Base-by-base conservation (phyloP, 352 stramenopile species). In the Phytophthora litchii region DNA sequence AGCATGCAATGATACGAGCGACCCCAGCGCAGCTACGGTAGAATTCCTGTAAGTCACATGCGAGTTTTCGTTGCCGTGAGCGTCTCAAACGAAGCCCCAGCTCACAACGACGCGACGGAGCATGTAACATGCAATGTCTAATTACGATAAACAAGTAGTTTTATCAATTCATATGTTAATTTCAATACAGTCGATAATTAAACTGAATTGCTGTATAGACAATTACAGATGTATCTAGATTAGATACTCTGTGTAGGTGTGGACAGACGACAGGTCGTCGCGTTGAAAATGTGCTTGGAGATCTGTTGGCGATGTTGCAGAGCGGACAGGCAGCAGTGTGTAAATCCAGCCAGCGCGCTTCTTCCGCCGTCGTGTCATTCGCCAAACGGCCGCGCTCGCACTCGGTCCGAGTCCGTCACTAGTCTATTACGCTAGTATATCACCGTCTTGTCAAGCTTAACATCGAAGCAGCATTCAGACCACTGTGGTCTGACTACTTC, bases 331-430 rank as follows among this genome's bases (percentile, higher is more conserved):
- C 23, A 27, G 23, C 23, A 27, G 21, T 25, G 14, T 46, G 43
- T 44, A 61, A 48, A 50, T 44, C 40, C 20, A 70, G 49, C 36
- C 47, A 60, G 31, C 40, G 20, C 53, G 43, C 29, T 54, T 64
- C 50, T 74, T 74, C 60, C 60, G 35, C 60, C 60, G 54, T 64
- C 60, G 54, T 64, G 50, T 59, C 60, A 74, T 74, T 74, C 40
- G 44, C 27, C 40, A 74, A 74, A 59, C 59, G 59, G 48, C 53
- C 19, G 6, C 20, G 48, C 41, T 51, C 19, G 6, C 20, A 40
- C 41, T 51, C 31, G 44, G 47, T 48, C 25, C 16, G n/a, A 37
- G 44, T 38, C 41, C 29, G 19, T 16, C 41, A 70, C 50, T 66
- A 61, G 56, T 46, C 3, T 21, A 52, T 43, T 43, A 45, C 41